These are phyloP conservation scores for Verticillium klebahnii DNA, from an alignment of 2,329 filamentous ascomycete genomes.

Conservation along the genomic window DNA sequence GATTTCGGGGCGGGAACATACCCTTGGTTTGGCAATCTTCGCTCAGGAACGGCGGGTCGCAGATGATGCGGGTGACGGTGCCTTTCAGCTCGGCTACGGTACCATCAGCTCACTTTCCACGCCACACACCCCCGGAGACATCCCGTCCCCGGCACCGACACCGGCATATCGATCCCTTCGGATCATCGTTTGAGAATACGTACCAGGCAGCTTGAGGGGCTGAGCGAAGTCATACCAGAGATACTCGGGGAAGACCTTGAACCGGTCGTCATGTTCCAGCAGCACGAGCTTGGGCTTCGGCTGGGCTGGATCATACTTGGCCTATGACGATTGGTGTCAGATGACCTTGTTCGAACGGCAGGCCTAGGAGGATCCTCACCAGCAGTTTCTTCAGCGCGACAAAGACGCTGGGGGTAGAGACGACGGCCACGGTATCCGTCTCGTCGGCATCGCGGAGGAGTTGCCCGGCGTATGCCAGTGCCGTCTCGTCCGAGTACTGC, in stretches of 20 bases:
- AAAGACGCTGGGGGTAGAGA: constrained; percentile 75
- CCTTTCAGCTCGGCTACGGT: constrained; percentile 51
- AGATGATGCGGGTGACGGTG: constrained; percentile 63
- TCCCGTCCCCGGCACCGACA: too few relatives aligned
- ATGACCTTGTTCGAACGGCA: neutral
- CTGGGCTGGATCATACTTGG: constrained; percentile 16
- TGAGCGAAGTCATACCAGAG: constrained; percentile 69
- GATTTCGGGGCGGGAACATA: constrained; percentile 24
- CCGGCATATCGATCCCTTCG: too few relatives aligned
- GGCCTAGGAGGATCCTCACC: constrained; percentile 33
- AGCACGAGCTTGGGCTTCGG: constrained; percentile 56
- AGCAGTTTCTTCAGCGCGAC: constrained; percentile 69
- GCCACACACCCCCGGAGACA: neutral
- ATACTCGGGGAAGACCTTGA: constrained; percentile 70
- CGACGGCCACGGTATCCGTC: constrained; percentile 58
- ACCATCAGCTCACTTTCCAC: neutral
- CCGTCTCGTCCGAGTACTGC: constrained; percentile 70
- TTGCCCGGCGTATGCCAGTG: constrained; percentile 56
- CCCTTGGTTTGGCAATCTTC: constrained; percentile 78
- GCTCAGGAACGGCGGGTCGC: constrained; percentile 75
- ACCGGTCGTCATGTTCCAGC: constrained; percentile 71
- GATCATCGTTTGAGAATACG: constrained; percentile 10
- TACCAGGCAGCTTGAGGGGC: constrained; percentile 61
- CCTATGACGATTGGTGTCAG: neutral
- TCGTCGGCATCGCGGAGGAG: constrained; percentile 57